Percentiles rank a stretch among this genome's conserved stretches.
These are phyloP conservation scores for Trametes pubescens DNA, from an alignment of 1,284 basidiomycete genomes.

Conservation along the genomic window DNA sequence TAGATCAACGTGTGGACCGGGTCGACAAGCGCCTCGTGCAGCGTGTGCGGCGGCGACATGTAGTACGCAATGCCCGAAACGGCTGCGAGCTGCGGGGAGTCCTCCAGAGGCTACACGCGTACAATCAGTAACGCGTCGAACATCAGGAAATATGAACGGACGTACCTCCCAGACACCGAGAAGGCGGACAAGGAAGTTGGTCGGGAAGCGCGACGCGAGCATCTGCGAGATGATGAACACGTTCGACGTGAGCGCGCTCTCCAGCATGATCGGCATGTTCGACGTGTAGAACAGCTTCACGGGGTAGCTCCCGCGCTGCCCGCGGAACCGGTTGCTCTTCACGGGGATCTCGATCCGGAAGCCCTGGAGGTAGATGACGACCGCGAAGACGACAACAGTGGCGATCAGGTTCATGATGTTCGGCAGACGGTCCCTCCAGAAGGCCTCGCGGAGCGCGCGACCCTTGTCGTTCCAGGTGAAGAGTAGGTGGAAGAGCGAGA, in stretches of 20 bases:
- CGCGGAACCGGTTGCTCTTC: constrained; percentile 96
- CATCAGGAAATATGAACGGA: background rate
- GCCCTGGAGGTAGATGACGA: constrained; percentile 98
- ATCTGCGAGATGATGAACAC: constrained; percentile 98
- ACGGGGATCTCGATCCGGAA: constrained; percentile 99
- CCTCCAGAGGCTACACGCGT: constrained; percentile 79
- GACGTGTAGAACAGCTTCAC: constrained; percentile 99
- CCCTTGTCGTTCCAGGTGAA: constrained; percentile 99
- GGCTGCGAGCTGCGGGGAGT: constrained; percentile 91
- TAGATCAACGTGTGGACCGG: constrained; percentile 95
- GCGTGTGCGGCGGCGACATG: constrained; percentile 95
- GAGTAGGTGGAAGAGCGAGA: constrained; percentile 96
- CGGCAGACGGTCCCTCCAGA: constrained; percentile 96
- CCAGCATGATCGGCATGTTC: constrained; percentile 99
- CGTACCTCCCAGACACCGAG: constrained; percentile 96
- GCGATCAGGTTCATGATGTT: constrained; percentile 99
- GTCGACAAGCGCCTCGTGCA: constrained; percentile 88
- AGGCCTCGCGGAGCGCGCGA: constrained; percentile 95
- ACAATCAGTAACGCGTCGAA: constrained; percentile 18
- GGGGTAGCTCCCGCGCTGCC: constrained; percentile 94
- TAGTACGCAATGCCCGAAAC: constrained; percentile 97
- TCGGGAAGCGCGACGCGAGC: constrained; percentile 91
- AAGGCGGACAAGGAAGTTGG: constrained; percentile 89
- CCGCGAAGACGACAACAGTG: constrained; percentile 91
- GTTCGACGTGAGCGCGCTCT: constrained; percentile 93